Conservation (phyloP, 192 early-diverging fungal species). For the Spinellus fusiger region DNA sequence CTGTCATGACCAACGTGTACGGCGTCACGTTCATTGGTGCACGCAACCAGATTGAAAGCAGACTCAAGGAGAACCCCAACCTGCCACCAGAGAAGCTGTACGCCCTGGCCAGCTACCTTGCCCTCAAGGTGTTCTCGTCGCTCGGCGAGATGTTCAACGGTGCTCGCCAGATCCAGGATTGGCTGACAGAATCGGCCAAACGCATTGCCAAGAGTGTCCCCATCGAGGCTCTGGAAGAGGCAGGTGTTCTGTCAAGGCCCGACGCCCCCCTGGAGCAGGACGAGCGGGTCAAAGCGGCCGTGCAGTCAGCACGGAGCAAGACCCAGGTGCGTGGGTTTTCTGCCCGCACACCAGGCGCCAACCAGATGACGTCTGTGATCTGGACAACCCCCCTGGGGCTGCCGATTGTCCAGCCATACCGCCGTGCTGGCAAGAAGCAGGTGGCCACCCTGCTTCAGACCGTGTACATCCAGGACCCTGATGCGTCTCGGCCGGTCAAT, state of each 20-base stretch:
- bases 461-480: slow-evolving; percentile 65
- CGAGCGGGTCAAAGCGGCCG: slow-evolving; percentile 12
- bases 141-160: slow-evolving; percentile 88
- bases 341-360: slow-evolving; percentile 32
- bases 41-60: slow-evolving; percentile 73
- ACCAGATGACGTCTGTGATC: slow-evolving; percentile 85
- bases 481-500: slow-evolving; percentile 75
- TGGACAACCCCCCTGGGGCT: slow-evolving; percentile 96
- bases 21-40: slow-evolving; percentile 97
- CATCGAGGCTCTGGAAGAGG: slow-evolving; percentile 34
- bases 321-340: slow-evolving; percentile 16
- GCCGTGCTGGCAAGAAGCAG: slow-evolving; percentile 56
- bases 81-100: slow-evolving; percentile 62
- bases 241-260: slow-evolving; percentile 21
- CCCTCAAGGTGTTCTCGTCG: slow-evolving; percentile 76
- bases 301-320: slow-evolving; percentile 15
- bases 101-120: slow-evolving; percentile 64
- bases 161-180: slow-evolving; percentile 87
- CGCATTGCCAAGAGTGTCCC: slow-evolving; percentile 79
- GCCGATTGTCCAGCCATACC: slow-evolving; percentile 96
- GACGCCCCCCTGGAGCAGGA: slow-evolving; percentile 10
- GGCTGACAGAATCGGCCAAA: slow-evolving; percentile 84
- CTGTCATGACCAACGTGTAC: slow-evolving; percentile 99
- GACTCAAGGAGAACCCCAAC: slow-evolving; percentile 73
- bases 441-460: slow-evolving; percentile 79